Conservation (phyloP, 805 yeast species). For the Candida caryicola region DNA sequence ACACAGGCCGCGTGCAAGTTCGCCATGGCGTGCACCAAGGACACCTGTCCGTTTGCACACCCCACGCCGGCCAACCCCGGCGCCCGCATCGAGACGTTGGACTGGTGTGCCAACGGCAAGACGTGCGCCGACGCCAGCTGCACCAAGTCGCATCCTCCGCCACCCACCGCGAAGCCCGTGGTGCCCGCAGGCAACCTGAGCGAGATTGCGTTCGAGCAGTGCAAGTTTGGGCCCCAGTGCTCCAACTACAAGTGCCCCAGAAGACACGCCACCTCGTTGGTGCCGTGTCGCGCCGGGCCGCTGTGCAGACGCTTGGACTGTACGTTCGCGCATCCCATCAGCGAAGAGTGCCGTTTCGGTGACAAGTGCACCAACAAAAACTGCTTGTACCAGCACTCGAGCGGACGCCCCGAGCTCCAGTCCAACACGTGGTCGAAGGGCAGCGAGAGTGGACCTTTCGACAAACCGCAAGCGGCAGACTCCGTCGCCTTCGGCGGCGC, state of each 20-base stretch:
- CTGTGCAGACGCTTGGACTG: constrained; percentile 79
- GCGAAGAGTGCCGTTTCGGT: constrained; percentile 79
- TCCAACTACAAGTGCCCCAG: constrained; percentile 75
- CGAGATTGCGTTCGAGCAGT: constrained; percentile 69
- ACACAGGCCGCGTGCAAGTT: constrained; percentile 63
- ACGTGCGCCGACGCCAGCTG: constrained; percentile 62
- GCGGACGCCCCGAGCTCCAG: constrained; percentile 53
- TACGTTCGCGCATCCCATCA: constrained; percentile 75
- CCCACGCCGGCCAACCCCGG: constrained; percentile 83
- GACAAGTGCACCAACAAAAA: constrained; percentile 65
- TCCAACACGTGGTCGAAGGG: constrained; percentile 38
- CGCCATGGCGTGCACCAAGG: constrained; percentile 72
- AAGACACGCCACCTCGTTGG: constrained; percentile 76
- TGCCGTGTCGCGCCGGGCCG: constrained; percentile 79
- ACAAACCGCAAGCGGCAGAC: too few relatives aligned
- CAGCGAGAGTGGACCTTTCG: constrained; percentile 16
- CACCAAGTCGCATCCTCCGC: constrained; percentile 79
- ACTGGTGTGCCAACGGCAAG: constrained; percentile 77
- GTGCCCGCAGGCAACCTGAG: constrained; percentile 10
- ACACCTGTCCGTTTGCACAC: constrained; percentile 83
- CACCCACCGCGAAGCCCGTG: constrained; percentile 41
- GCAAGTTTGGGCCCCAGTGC: constrained; percentile 76
- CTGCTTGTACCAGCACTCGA: constrained; percentile 80
- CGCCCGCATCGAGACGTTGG: constrained; percentile 62
- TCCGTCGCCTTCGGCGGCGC: constrained; percentile 9